Conservation (phyloP, 1,284 basidiomycete genomes). For the Pseudozyma sp. region DNA sequence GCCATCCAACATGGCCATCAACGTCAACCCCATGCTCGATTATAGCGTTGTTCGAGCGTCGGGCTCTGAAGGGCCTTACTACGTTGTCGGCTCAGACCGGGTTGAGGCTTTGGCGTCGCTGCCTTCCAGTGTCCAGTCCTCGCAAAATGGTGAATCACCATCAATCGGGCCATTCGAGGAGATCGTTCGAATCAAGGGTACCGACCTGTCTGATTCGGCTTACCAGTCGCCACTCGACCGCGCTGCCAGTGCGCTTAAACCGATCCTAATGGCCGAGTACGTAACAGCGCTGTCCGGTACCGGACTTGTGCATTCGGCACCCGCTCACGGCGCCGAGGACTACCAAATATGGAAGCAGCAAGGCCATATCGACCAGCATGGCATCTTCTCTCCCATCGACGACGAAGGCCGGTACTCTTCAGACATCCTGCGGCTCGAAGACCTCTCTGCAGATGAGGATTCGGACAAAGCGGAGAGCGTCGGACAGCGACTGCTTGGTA, state of each 20-base stretch:
- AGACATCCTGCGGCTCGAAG: slow-evolving; percentile 32
- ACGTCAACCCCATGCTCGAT: slow-evolving; percentile 79
- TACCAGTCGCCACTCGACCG: slow-evolving; percentile 80
- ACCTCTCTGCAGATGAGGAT: not conserved
- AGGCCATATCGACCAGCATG: slow-evolving; percentile 37
- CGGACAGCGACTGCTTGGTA: slow-evolving; percentile 74
- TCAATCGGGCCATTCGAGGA: slow-evolving; percentile 44
- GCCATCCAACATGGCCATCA: slow-evolving; percentile 94
- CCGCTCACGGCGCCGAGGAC: slow-evolving; percentile 94
- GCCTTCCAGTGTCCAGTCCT: not conserved
- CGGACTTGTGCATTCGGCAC: slow-evolving; percentile 94
- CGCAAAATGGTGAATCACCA: not conserved
- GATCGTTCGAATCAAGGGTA: slow-evolving; percentile 38
- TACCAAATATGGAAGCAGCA: slow-evolving; percentile 72
- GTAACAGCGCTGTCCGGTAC: slow-evolving; percentile 92
- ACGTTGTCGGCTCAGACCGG: slow-evolving; percentile 81
- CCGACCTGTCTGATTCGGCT: slow-evolving; percentile 74
- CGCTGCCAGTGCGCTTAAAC: slow-evolving; percentile 54
- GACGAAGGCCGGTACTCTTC: slow-evolving; percentile 79
- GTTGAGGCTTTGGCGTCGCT: slow-evolving; percentile 68
- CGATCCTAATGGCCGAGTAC: slow-evolving; percentile 74
- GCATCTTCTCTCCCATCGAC: slow-evolving; percentile 74
- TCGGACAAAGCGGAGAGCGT: slow-evolving; percentile 71
- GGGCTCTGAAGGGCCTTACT: slow-evolving; percentile 66
- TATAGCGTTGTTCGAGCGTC: slow-evolving; percentile 76